Conservation (phyloP, 768 basidiomycete species). For the Naganishia onofrii region DNA sequence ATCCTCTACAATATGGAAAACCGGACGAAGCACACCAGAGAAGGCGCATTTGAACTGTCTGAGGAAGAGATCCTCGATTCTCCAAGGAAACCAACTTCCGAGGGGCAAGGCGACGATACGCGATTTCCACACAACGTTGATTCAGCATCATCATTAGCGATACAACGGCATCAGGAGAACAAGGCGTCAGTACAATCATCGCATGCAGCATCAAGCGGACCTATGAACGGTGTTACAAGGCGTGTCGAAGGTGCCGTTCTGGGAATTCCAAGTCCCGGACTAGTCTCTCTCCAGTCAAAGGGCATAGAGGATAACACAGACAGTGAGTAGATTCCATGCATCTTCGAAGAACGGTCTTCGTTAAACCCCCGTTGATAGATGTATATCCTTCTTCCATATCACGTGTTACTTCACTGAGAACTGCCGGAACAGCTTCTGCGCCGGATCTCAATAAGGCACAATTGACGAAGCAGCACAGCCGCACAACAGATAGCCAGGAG, state of each 20-base stretch:
- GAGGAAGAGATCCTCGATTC: not conserved
- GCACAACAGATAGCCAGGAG: not conserved
- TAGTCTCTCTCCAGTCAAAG: not conserved
- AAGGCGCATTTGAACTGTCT: constrained; percentile 7
- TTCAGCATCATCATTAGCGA: not conserved
- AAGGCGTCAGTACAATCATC: not conserved
- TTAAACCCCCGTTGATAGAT: not conserved
- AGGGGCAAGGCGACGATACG: not conserved
- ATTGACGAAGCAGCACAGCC: not conserved
- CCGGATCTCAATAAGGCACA: not conserved
- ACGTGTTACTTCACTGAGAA: not conserved
- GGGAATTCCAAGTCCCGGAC: not conserved
- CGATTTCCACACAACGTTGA: not conserved
- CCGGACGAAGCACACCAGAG: not conserved
- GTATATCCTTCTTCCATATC: not conserved
- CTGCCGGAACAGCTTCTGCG: not conserved
- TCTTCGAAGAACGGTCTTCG: not conserved
- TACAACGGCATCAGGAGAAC: not conserved
- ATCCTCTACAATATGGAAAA: not conserved
- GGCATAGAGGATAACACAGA: not conserved
- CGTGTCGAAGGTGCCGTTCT: not conserved
- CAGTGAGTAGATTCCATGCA: not conserved
- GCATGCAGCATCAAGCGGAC: not conserved
- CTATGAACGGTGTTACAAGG: not conserved
- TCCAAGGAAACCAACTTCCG: not conserved